phyloP scores from a whole-genome alignment of 2,329 filamentous ascomycete genomes.

The Fusarium brachygibbosum region DNA sequence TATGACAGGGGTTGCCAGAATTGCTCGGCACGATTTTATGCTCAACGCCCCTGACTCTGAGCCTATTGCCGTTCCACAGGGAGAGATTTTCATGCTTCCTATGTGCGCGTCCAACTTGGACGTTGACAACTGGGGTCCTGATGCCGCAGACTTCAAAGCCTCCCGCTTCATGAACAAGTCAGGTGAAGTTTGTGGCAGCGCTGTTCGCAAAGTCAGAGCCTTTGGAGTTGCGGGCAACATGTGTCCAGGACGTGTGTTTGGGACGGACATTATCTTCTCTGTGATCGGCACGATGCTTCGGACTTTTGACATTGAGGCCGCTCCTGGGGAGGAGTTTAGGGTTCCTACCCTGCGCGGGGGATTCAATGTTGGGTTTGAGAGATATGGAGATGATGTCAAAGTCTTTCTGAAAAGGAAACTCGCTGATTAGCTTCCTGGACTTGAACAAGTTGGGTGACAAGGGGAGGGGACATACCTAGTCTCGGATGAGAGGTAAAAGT shows the following conservation, averaged over 20 bases:
- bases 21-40: constrained; percentile 49
- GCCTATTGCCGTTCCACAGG: constrained; percentile 43
- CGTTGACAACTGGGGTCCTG: constrained; percentile 47
- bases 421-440: not conserved
- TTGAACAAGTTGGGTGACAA: not conserved
- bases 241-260: constrained; percentile 51
- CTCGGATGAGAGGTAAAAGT: not conserved
- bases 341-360: constrained; percentile 45
- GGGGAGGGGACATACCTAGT: not conserved
- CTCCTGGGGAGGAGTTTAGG: constrained; percentile 34
- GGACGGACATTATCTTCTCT: constrained; percentile 50
- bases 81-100: constrained; percentile 52
- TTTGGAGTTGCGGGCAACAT: constrained; percentile 53
- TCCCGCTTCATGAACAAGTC: constrained; percentile 48
- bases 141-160: constrained; percentile 47
- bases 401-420: constrained; percentile 42
- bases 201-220: constrained; percentile 48
- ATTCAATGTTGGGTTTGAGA: constrained; percentile 52
- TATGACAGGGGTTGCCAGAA: constrained; percentile 51
- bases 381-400: constrained; percentile 48
- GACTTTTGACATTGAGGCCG: constrained; percentile 47
- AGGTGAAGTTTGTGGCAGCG: constrained; percentile 41
- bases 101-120: constrained; percentile 53
- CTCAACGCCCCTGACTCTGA: constrained; percentile 38
- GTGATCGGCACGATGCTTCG: constrained; percentile 47